Conservation (phyloP, 202 grass and related monocot species). For the Bolboschoenoplectus hybrid region DNA sequence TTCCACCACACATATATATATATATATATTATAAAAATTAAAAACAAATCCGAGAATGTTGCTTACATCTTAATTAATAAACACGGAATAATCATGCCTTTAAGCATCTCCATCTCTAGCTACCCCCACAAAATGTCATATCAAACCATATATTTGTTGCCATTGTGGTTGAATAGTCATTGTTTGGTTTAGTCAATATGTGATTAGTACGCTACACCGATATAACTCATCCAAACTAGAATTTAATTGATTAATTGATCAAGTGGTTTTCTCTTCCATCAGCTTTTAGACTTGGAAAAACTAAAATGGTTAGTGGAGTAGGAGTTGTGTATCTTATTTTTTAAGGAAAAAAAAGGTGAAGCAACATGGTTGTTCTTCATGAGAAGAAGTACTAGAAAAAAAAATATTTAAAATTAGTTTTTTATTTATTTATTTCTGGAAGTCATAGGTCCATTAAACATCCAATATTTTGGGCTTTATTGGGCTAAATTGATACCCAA, state of each 20-base stretch:
- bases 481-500: background rate
- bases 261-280: background rate
- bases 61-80: constrained; percentile 27
- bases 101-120: background rate
- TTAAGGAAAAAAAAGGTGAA: background rate
- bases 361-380: background rate
- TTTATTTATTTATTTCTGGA: background rate
- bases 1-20: background rate
- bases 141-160: background rate
- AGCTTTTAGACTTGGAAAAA: background rate
- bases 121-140: background rate
- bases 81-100: constrained; percentile 25
- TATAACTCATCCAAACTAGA: background rate
- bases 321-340: background rate
- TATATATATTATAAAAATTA: too few species aligned
- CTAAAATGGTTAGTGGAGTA: background rate
- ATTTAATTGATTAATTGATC: background rate
- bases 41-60: constrained; percentile 18
- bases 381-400: background rate
- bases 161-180: constrained; percentile 2
- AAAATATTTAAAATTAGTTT: background rate
- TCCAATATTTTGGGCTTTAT: background rate
- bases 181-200: background rate
- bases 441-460: background rate
- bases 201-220: constrained; percentile 17